A percentile compares a stretch with the other conserved stretches of the same genome.
Conservation (phyloP, 1,284 basidiomycete species). For the Tilletia horrida region DNA sequence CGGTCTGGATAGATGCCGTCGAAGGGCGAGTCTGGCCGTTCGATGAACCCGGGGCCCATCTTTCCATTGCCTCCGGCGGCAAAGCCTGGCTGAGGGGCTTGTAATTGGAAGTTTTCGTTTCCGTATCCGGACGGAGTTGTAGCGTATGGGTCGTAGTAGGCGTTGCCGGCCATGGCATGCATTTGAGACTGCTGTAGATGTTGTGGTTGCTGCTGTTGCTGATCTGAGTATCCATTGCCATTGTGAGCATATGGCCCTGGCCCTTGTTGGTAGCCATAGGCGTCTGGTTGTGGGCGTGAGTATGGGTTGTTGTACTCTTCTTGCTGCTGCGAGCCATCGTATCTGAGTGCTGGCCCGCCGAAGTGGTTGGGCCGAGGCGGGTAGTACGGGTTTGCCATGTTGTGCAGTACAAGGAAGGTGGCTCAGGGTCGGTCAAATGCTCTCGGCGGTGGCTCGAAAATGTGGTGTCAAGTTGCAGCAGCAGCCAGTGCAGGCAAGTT, state of each 20-base stretch:
- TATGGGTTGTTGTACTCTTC: conserved; percentile 1
- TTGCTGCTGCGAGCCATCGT: conserved; percentile 2
- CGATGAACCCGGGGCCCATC: not conserved
- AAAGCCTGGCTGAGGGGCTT: conserved; percentile 11
- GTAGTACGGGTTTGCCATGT: conserved; percentile 17
- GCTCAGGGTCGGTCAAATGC: too few species aligned
- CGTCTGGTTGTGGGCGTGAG: not conserved
- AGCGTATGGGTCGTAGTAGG: conserved; percentile 8
- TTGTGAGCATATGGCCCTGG: too few species aligned
- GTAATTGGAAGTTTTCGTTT: not conserved
- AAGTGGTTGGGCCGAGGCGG: conserved; percentile 2
- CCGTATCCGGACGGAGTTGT: not conserved
- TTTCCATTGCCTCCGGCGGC: not conserved
- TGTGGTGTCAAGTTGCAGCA: not conserved
- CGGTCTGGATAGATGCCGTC: conserved; percentile 31
- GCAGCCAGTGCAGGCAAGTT: not conserved
- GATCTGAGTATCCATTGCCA: too few species aligned
- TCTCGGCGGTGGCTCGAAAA: not conserved
- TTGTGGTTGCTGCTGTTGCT: too few species aligned
- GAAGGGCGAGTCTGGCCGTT: conserved; percentile 27
- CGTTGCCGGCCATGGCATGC: not conserved
- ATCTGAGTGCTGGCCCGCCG: conserved; percentile 2
- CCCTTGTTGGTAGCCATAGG: not conserved
- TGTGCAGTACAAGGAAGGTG: not conserved
- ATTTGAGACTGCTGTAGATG: conserved; percentile 5